These are phyloP conservation scores for Asterella californica DNA, from an alignment of 225 moss, liverwort and hornwort genomes.

Conservation along the genomic window DNA sequence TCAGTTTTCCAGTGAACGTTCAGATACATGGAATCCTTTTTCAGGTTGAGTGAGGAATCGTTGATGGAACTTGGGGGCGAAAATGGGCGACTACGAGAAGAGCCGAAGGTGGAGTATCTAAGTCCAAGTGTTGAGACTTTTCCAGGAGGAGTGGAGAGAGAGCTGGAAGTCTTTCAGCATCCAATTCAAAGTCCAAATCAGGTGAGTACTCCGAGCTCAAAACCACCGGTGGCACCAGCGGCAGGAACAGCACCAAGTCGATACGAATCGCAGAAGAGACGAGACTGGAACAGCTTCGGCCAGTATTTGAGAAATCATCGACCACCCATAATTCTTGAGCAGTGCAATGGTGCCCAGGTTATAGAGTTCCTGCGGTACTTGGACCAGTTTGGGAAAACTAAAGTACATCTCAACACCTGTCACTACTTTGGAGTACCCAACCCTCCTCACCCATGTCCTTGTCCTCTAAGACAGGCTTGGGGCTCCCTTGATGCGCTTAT, in stretches of 20 bases:
- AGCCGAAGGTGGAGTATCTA: background rate
- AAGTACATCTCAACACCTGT: slow-evolving; percentile 62
- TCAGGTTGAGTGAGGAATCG: slow-evolving; percentile 9
- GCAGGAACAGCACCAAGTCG: slow-evolving; percentile 52
- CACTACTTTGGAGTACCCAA: slow-evolving; percentile 63
- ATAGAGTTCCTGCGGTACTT: slow-evolving; percentile 78
- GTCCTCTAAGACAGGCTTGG: slow-evolving; percentile 80
- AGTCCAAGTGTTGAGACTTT: background rate
- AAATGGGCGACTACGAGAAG: background rate
- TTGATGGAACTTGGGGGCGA: background rate
- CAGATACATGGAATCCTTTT: background rate
- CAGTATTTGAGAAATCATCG: slow-evolving; percentile 75
- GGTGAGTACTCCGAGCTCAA: slow-evolving; percentile 1
- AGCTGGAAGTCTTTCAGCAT: background rate
- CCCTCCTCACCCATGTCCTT: slow-evolving; percentile 72
- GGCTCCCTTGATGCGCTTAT: slow-evolving; percentile 80
- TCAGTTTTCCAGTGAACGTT: background rate
- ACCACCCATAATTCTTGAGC: slow-evolving; percentile 41
- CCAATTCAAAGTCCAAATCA: slow-evolving; percentile 1
- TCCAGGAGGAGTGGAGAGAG: background rate
- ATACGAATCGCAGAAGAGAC: slow-evolving; percentile 75
- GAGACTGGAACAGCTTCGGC: slow-evolving; percentile 81
- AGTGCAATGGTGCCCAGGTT: slow-evolving; percentile 67
- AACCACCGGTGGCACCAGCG: slow-evolving; percentile 10
- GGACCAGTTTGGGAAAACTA: slow-evolving; percentile 85